phyloP scores from a whole-genome alignment of 306 rosid genomes.

The Senna siamea region DNA sequence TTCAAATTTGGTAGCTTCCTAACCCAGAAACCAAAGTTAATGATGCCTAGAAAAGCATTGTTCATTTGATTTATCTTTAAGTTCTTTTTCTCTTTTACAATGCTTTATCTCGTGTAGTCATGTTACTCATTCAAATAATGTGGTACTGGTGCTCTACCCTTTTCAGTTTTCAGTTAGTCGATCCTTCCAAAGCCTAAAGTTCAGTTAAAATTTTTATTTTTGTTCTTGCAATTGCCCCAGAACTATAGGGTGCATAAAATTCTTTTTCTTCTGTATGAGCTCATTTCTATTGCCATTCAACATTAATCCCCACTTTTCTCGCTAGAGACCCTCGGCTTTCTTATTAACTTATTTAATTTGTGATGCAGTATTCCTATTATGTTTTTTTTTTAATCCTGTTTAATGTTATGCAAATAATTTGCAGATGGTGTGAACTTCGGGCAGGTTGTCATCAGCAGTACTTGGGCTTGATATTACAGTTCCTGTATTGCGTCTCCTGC shows the following conservation, averaged over 20 bases:
- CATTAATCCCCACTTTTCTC: neutral
- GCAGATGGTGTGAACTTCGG: slow-evolving; percentile 58
- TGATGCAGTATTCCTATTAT: neutral
- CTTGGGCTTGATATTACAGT: slow-evolving; percentile 29
- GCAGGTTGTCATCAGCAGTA: slow-evolving; percentile 37
- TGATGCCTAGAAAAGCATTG: slow-evolving; percentile 1
- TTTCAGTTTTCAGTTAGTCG: neutral
- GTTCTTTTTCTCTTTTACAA: slow-evolving; percentile 10
- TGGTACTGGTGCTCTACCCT: slow-evolving; percentile 23
- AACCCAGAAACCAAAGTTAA: slow-evolving; percentile 19
- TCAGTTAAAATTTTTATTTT: neutral
- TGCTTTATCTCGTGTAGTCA: slow-evolving; percentile 18
- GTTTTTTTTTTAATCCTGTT: slow-evolving; percentile 29
- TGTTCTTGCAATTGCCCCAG: neutral
- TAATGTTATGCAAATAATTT: slow-evolving; percentile 38
- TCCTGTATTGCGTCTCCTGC: slow-evolving; percentile 37
- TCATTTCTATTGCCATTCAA: slow-evolving; percentile 8
- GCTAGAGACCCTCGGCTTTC: neutral
- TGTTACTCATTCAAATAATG: neutral
- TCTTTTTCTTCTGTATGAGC: neutral
- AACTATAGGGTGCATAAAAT: neutral
- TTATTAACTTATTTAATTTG: neutral
- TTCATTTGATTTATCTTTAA: neutral
- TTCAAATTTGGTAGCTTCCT: slow-evolving; percentile 54
- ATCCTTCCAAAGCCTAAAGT: slow-evolving; percentile 11